A percentile compares a stretch with the other conserved stretches of the same genome.
Evolutionary conservation across 2,329 filamentous ascomycete genomes (phyloP).

Genomic region (Trichoderma breve): DNA sequence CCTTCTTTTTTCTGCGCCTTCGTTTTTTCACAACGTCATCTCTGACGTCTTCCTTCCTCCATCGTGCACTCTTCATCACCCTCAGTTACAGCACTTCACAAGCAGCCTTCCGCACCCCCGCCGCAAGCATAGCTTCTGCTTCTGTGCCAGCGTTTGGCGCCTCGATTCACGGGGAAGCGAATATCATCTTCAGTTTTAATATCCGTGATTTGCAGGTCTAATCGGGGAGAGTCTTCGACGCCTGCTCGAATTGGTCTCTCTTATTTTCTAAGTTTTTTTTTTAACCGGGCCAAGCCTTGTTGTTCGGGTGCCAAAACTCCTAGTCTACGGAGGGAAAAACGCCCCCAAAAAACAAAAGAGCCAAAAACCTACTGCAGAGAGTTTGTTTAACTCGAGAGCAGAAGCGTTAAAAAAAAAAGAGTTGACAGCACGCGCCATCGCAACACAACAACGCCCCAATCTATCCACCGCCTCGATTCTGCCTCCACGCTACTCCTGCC

Average conservation of each 20-base stretch:
- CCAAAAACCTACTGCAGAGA: constrained; percentile 7
- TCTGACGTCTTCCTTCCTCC: constrained; percentile 45
- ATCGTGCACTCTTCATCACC: constrained; percentile 36
- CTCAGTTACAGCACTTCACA: constrained; percentile 25
- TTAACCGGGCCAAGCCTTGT: neutral
- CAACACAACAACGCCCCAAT: constrained; percentile 9
- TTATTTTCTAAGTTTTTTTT: neutral
- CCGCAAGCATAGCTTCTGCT: neutral
- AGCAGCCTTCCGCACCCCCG: constrained; percentile 12
- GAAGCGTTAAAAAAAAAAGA: neutral
- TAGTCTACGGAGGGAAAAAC: neutral
- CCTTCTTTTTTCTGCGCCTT: constrained; percentile 35
- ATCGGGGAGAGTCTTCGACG: neutral
- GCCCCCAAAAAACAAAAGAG: neutral
- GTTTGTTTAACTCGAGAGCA: constrained; percentile 8
- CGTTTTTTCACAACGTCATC: constrained; percentile 46
- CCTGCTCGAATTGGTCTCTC: constrained; percentile 6
- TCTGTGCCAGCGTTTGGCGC: neutral
- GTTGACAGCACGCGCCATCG: constrained; percentile 16
- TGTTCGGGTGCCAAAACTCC: neutral
- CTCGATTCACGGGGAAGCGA: neutral
- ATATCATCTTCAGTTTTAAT: neutral
- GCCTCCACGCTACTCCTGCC: constrained; percentile 25
- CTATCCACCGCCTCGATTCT: constrained; percentile 24
- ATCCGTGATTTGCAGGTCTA: constrained; percentile 7